A percentile compares a stretch with the other conserved stretches of the same genome.
Evolutionary conservation across 768 basidiomycete genomes (phyloP).

Genomic region (Suillus americanus): DNA sequence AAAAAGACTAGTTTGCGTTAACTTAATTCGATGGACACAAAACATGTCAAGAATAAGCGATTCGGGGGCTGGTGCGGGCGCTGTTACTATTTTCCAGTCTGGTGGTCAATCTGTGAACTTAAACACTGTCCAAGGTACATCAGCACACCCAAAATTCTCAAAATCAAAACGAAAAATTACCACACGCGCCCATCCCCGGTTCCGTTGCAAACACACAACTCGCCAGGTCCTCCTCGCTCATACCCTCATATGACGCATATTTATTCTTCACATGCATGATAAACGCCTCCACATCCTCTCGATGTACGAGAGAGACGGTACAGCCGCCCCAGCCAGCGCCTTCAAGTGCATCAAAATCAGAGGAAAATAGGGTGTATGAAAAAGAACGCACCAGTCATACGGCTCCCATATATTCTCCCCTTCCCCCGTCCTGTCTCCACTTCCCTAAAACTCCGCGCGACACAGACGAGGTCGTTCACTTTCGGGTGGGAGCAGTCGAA

Average conservation of each 20-base stretch:
- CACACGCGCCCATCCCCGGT: slow-evolving; percentile 80
- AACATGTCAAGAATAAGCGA: too few species aligned
- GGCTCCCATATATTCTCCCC: slow-evolving; percentile 62
- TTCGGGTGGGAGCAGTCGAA: slow-evolving; percentile 84
- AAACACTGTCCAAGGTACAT: slow-evolving; percentile 20
- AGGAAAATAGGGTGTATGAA: background rate
- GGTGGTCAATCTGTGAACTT: slow-evolving; percentile 26
- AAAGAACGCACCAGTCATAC: slow-evolving; percentile 66
- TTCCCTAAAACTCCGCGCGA: slow-evolving; percentile 39
- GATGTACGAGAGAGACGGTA: slow-evolving; percentile 77
- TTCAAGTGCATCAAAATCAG: slow-evolving; percentile 22
- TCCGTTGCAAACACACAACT: slow-evolving; percentile 82
- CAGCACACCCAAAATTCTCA: slow-evolving; percentile 4
- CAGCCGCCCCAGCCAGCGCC: slow-evolving; percentile 94
- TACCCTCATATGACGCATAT: slow-evolving; percentile 62
- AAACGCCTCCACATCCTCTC: slow-evolving; percentile 60
- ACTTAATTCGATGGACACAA: too few species aligned
- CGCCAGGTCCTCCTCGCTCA: slow-evolving; percentile 56
- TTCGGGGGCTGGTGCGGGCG: too few species aligned
- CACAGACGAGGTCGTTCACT: slow-evolving; percentile 62
- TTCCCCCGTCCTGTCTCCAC: slow-evolving; percentile 49
- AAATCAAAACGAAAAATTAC: slow-evolving; percentile 41
- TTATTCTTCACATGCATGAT: slow-evolving; percentile 56
- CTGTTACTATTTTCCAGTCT: too few species aligned
- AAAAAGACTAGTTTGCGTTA: too few species aligned